Evolutionary conservation across 2,329 filamentous ascomycete species (phyloP).

Genomic region (Botrytis fragariae): DNA sequence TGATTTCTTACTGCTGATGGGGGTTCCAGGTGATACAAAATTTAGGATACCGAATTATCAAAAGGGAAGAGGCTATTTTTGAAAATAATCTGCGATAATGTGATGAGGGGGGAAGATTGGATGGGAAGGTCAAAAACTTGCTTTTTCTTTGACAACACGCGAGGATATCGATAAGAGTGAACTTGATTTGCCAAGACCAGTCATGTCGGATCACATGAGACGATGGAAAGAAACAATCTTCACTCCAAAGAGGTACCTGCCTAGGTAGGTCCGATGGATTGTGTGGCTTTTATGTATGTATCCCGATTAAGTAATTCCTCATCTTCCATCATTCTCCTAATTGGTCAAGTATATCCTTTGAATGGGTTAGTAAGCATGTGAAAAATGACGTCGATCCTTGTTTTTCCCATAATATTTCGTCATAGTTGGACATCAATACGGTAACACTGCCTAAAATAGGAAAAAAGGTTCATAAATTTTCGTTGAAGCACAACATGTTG

Average conservation of each 20-base stretch:
- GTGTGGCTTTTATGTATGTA: background rate
- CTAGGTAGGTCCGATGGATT: too few relatives aligned
- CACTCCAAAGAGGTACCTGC: too few relatives aligned
- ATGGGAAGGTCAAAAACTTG: background rate
- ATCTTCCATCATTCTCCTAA: background rate
- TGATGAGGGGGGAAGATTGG: background rate
- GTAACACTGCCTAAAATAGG: constrained; percentile 3
- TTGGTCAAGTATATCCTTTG: background rate
- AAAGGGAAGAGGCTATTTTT: background rate
- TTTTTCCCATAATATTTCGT: background rate
- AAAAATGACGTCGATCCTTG: constrained; percentile 12
- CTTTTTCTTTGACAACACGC: background rate
- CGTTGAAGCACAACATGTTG: background rate
- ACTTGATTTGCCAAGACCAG: background rate
- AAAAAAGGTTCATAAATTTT: background rate
- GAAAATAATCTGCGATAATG: background rate
- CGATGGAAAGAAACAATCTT: background rate
- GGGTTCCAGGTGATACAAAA: background rate
- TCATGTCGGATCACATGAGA: background rate
- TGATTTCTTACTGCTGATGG: background rate
- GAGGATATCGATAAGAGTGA: background rate
- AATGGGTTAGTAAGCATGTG: background rate
- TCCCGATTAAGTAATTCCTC: background rate
- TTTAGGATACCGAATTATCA: background rate
- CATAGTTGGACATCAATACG: constrained; percentile 3